phyloP scores from a whole-genome alignment of 2,329 filamentous ascomycete genomes.

The Botrytis sinoallii region DNA sequence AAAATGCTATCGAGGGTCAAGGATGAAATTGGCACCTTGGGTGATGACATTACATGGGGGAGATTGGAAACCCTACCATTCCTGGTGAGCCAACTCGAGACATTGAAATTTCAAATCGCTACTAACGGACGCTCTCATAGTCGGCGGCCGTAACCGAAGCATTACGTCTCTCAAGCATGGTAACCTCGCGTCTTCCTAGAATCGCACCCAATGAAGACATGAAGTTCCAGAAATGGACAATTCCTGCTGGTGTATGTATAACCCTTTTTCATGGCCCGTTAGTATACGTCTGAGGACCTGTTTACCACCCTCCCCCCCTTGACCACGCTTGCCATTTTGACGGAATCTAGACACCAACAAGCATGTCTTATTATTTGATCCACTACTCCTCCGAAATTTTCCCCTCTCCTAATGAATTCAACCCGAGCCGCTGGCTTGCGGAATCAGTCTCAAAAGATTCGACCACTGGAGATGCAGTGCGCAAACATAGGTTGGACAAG shows the following conservation, averaged over 20 bases:
- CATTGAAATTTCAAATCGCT: not conserved
- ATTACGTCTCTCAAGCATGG: constrained; percentile 11
- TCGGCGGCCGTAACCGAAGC: constrained; percentile 3
- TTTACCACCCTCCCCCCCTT: not conserved
- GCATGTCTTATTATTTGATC: constrained; percentile 15
- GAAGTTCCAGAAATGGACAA: constrained; percentile 25
- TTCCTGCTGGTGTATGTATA: constrained; percentile 31
- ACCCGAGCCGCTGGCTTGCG: constrained; percentile 9
- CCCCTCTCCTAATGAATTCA: constrained; percentile 11
- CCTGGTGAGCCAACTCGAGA: not conserved
- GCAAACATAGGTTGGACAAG: constrained; percentile 3
- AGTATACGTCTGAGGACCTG: too few relatives aligned
- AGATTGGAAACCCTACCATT: constrained; percentile 10
- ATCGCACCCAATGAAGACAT: constrained; percentile 31
- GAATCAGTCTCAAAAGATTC: not conserved
- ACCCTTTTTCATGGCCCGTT: not conserved
- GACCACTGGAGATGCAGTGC: not conserved
- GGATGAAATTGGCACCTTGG: constrained; percentile 33
- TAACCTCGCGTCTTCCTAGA: constrained; percentile 34
- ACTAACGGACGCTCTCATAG: not conserved
- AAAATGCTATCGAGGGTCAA: constrained; percentile 35
- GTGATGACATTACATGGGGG: constrained; percentile 5
- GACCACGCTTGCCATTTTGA: not conserved
- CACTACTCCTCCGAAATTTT: constrained; percentile 9
- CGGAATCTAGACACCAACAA: constrained; percentile 9